Evolutionary conservation across 306 rosid genomes (phyloP).

Genomic region (Malus sylvestris): DNA sequence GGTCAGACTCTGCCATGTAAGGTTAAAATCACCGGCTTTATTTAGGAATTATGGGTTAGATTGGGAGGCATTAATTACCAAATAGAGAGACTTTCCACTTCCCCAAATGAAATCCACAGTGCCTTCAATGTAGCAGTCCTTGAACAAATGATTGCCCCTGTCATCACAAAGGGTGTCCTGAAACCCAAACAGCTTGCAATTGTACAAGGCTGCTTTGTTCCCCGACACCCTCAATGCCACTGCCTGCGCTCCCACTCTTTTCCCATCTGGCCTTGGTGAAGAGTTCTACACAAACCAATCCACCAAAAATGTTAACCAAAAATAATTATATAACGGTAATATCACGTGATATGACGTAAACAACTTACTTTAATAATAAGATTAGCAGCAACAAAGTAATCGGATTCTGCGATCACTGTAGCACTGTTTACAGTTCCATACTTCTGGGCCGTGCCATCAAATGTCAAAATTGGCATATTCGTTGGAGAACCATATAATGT

Average conservation of each 20-base stretch:
- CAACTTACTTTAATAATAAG: constrained; percentile 20
- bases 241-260: constrained; percentile 28
- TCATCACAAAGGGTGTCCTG: constrained; percentile 54
- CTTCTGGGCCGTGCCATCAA: constrained; percentile 23
- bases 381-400: constrained; percentile 39
- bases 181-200: constrained; percentile 33
- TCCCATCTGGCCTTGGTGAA: constrained; percentile 30
- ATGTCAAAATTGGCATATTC: constrained; percentile 33
- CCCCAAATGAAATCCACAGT: constrained; percentile 38
- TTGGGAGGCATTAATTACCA: constrained; percentile 25
- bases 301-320: not conserved
- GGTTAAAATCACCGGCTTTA: not conserved
- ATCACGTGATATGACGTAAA: not conserved
- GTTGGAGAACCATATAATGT: constrained; percentile 31
- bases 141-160: constrained; percentile 34
- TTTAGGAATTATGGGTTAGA: not conserved
- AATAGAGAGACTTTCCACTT: constrained; percentile 34
- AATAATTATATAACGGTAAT: not conserved
- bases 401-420: constrained; percentile 22
- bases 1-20: not conserved
- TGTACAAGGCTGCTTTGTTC: constrained; percentile 26
- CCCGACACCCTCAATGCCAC: constrained; percentile 39
- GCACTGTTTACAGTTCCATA: constrained; percentile 67
- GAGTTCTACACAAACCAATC: constrained; percentile 25
- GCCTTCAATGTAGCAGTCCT: constrained; percentile 40